Base-by-base conservation (phyloP, 192 early-diverging fungal species). In the Linnemannia schmuckeri region DNA sequence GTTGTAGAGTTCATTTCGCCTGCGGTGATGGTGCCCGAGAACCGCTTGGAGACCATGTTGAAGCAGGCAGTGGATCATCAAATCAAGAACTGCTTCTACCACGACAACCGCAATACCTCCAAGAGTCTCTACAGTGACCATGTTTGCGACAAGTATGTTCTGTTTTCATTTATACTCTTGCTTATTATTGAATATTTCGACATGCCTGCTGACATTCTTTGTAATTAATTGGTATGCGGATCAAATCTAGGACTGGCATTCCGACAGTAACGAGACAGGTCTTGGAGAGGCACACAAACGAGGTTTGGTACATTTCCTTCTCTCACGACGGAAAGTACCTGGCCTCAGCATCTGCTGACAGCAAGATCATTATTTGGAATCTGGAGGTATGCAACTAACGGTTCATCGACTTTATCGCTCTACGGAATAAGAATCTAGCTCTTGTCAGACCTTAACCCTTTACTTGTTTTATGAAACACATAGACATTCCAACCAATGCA, bases 281-380 rank as follows among this genome's bases (percentile, higher is more conserved):
- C 35, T 81, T 94, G 13, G 76, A 78, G 49, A 94, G 93, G 20
- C 98, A 99, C 90, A 83, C 86, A 0, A 96, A 99, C 88, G 98
- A 99, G 89, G 98, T 99, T 12, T 99, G 98, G 99, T 97, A 96
- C 80, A 90, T 99, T 72, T 91, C 94, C 6, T 99, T 98, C 84
- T 99, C 97, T 10, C 95, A 96, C 52, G 91, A 97, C 82, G 98
- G 97, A 63, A 90, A 88, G 76, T 95, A 94, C 81, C 89, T 99
- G 38, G 99, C 97, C 22, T 99, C 99, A 3, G 96, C 95, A 22
- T 98, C 98, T 41, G 94, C 93, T 76, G 99, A 99, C 90, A 92
- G 92, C 33, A 95, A 94, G 4, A 93, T 94, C 74, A 97, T 96
- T 46, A 94, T 99, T 70, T 99, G 99, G 99, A 93, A 93, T 82